These are phyloP conservation scores for Carex kokanica DNA, from an alignment of 176 grass and related monocot species.

Conservation along the genomic window DNA sequence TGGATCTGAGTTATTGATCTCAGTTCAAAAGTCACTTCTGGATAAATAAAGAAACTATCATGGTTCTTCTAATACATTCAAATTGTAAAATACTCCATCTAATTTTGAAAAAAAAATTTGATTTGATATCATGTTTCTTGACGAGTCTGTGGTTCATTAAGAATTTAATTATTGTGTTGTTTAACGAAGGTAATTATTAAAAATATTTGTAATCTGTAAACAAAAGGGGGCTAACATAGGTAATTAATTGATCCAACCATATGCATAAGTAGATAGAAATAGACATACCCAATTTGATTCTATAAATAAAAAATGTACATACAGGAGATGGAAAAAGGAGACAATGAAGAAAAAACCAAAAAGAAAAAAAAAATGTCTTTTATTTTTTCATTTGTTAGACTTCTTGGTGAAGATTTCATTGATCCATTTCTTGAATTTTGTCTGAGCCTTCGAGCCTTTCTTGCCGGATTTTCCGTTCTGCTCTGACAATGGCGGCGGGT, in stretches of 20 bases:
- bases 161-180: background rate
- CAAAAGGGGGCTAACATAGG: too few relatives aligned
- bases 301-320: background rate
- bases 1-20: too few relatives aligned
- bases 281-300: background rate
- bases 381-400: constrained; percentile 15
- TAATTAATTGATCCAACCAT: too few relatives aligned
- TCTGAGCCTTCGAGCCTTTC: constrained; percentile 5
- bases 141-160: too few relatives aligned
- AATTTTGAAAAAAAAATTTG: too few relatives aligned
- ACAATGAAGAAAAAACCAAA: background rate
- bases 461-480: constrained; percentile 2
- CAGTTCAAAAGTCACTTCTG: too few relatives aligned
- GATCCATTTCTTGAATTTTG: constrained; percentile 29
- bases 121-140: too few relatives aligned
- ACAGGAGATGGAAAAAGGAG: background rate
- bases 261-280: too few relatives aligned
- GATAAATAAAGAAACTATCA: too few relatives aligned
- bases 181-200: background rate
- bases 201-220: too few relatives aligned
- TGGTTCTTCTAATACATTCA: too few relatives aligned
- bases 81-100: too few relatives aligned
- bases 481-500: background rate
- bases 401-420: constrained; percentile 26
- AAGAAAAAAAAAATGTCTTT: background rate